phyloP scores from a whole-genome alignment of 495 filamentous ascomycete species.

The Hypomontagnella submonticulosa region DNA sequence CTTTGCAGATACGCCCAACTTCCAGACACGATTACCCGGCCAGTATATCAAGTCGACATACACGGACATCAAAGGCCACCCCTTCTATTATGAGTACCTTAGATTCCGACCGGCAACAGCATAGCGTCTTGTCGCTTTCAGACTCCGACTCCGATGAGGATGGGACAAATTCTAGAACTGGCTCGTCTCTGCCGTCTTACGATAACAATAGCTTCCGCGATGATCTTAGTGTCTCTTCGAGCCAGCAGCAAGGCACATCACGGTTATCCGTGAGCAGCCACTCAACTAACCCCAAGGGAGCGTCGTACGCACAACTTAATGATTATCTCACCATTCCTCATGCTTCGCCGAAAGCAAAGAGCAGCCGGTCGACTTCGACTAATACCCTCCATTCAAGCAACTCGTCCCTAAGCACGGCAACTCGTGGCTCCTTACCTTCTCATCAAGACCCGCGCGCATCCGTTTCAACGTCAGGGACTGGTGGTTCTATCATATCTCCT shows the following conservation, averaged over 20 bases:
- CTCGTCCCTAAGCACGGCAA: slow-evolving; percentile 45
- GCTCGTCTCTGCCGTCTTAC: slow-evolving; percentile 36
- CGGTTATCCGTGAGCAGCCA: slow-evolving; percentile 37
- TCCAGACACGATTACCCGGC: slow-evolving; percentile 52
- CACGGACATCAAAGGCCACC: slow-evolving; percentile 61
- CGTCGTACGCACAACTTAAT: slow-evolving; percentile 46
- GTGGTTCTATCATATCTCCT: slow-evolving; percentile 30
- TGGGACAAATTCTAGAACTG: slow-evolving; percentile 46
- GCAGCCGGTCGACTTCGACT: slow-evolving; percentile 33
- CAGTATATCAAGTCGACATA: slow-evolving; percentile 62
- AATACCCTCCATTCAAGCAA: slow-evolving; percentile 35
- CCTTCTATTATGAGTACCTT: slow-evolving; percentile 56
- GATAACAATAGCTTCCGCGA: slow-evolving; percentile 36
- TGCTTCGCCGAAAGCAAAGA: slow-evolving; percentile 35
- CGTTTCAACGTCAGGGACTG: slow-evolving; percentile 38
- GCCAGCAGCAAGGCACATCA: slow-evolving; percentile 30
- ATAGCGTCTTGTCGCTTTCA: slow-evolving; percentile 60
- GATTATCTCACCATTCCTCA: slow-evolving; percentile 46
- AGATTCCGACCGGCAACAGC: slow-evolving; percentile 58
- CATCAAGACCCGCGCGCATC: slow-evolving; percentile 35
- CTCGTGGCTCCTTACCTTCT: slow-evolving; percentile 27
- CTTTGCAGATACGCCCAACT: slow-evolving; percentile 37
- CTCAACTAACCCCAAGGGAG: slow-evolving; percentile 35
- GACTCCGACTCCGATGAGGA: slow-evolving; percentile 63
- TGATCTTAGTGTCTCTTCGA: slow-evolving; percentile 37